A percentile compares a stretch with the other conserved stretches of the same genome.
Evolutionary conservation across 106 monocot genomes (phyloP).

Genomic region (Cymbidium sinense): DNA sequence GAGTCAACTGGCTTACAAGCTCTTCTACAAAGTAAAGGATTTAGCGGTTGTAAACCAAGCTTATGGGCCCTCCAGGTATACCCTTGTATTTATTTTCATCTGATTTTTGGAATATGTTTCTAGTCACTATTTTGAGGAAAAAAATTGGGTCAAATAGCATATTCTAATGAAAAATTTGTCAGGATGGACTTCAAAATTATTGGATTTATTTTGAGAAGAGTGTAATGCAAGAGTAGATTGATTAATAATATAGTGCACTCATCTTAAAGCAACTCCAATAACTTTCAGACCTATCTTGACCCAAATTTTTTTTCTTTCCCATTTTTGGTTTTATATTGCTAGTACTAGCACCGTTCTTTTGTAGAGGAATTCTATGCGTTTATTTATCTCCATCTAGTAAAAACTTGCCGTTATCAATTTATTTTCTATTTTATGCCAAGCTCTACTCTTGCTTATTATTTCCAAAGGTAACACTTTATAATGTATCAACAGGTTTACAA

Average conservation of each 20-base stretch:
- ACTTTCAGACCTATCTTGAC: too few relatives aligned
- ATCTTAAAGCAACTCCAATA: too few relatives aligned
- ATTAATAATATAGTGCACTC: too few relatives aligned
- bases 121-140: neutral
- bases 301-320: neutral
- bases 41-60: slow-evolving; percentile 65
- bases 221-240: too few relatives aligned
- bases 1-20: slow-evolving; percentile 35
- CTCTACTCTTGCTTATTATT: neutral
- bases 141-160: too few relatives aligned
- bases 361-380: neutral
- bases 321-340: neutral
- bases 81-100: neutral
- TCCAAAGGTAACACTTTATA: neutral
- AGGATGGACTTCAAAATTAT: too few relatives aligned
- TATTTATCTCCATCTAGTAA: neutral
- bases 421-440: neutral
- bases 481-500: neutral
- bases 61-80: slow-evolving; percentile 84
- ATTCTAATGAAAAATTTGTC: too few relatives aligned
- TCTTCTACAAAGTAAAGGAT: slow-evolving; percentile 46
- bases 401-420: neutral
- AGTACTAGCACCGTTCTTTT: neutral
- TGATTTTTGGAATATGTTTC: neutral
- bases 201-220: too few relatives aligned